Evolutionary conservation across 345 rosid genomes (phyloP).

Genomic region (Murraya koenigii): DNA sequence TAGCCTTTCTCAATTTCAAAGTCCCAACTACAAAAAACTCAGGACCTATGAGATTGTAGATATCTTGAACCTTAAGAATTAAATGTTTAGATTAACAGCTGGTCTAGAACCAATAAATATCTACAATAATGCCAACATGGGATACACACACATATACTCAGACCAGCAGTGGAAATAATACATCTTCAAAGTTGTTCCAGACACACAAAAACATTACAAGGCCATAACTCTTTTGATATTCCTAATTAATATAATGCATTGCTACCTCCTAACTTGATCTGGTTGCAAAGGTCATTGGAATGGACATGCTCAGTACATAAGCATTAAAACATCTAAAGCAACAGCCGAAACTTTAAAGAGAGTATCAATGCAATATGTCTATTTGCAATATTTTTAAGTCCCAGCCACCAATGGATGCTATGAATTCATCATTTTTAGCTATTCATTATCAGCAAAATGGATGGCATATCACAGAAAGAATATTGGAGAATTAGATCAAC

Average conservation of each 20-base stretch:
- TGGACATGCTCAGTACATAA: neutral
- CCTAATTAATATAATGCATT: neutral
- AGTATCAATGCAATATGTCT: neutral
- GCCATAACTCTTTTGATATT: neutral
- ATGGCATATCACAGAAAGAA: neutral
- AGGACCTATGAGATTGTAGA: neutral
- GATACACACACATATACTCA: neutral
- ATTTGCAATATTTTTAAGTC: neutral
- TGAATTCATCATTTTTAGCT: neutral
- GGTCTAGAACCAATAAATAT: neutral
- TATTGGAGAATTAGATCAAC: neutral
- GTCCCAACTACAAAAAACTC: neutral
- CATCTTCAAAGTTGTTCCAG: neutral
- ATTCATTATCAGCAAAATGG: constrained; percentile 1
- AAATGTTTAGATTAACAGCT: neutral
- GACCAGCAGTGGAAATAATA: neutral
- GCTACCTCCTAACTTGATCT: neutral
- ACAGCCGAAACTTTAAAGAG: neutral
- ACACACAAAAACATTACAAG: neutral
- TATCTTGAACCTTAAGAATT: neutral
- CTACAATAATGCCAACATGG: constrained; percentile 45
- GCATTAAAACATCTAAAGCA: neutral
- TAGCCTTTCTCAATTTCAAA: neutral
- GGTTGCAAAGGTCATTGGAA: neutral
- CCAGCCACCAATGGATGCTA: neutral